These are phyloP conservation scores for Poa pratensis DNA, from an alignment of 176 grass and related monocot genomes.

Conservation along the genomic window DNA sequence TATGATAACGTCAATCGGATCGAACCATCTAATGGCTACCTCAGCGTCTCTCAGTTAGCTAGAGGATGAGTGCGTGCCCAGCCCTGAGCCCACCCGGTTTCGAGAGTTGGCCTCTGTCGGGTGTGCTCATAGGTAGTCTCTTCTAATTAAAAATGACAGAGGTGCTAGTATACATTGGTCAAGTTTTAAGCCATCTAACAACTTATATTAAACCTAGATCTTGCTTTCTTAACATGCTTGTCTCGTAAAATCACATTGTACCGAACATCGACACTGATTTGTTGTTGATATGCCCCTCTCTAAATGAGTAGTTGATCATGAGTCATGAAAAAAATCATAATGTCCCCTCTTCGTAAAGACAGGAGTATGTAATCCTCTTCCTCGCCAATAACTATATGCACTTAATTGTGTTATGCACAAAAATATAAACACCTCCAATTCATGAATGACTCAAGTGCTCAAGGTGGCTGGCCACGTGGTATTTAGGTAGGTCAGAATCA, in stretches of 20 bases:
- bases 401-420: slow-evolving; percentile 14
- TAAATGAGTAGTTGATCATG: slow-evolving; percentile 25
- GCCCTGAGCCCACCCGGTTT: not conserved
- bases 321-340: not conserved
- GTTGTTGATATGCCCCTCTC: slow-evolving; percentile 11
- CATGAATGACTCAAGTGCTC: slow-evolving; percentile 23
- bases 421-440: slow-evolving; percentile 16
- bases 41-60: not conserved
- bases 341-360: not conserved
- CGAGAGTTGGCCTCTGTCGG: not conserved
- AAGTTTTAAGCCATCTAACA: slow-evolving; percentile 20
- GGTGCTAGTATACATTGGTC: not conserved
- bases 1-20: not conserved
- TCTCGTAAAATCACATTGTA: not conserved
- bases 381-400: not conserved
- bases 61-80: not conserved
- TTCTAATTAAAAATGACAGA: slow-evolving; percentile 12
- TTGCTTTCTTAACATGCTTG: slow-evolving; percentile 25
- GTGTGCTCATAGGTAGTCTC: slow-evolving; percentile 6
- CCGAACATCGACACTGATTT: slow-evolving; percentile 16
- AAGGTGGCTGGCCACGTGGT: not conserved
- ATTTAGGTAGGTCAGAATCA: slow-evolving; percentile 30
- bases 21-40: slow-evolving; percentile 9
- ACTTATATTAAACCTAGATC: slow-evolving; percentile 9
- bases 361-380: slow-evolving; percentile 10